These are phyloP conservation scores for Nicotiana knightiana DNA, from an alignment of 257 asterid genomes.

Conservation along the genomic window DNA sequence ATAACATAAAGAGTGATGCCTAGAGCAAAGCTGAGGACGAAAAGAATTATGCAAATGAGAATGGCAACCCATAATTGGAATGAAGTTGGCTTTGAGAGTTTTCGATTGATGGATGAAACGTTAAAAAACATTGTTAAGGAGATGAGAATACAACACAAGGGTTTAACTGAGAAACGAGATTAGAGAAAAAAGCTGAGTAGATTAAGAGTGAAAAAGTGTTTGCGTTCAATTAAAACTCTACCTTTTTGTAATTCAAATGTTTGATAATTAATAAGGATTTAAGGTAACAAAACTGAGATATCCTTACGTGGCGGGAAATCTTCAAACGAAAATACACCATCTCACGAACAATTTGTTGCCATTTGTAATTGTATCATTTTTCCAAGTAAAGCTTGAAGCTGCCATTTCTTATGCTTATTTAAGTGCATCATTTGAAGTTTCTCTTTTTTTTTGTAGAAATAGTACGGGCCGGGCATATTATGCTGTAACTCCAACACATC, in stretches of 20 bases:
- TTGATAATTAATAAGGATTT: neutral
- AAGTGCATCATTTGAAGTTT: neutral
- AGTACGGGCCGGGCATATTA: too few species aligned
- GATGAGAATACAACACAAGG: neutral
- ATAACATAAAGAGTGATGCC: conserved; percentile 10
- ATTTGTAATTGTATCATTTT: neutral
- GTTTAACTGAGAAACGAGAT: neutral
- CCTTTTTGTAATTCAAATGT: neutral
- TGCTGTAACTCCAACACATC: too few species aligned
- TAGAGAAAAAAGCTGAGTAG: neutral
- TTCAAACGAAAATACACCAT: too few species aligned
- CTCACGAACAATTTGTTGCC: too few species aligned
- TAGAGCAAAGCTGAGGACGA: conserved; percentile 9
- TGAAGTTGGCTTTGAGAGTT: conserved; percentile 28
- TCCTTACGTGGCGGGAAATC: too few species aligned
- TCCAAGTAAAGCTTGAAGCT: neutral
- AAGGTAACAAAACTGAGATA: neutral
- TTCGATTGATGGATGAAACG: conserved; percentile 17
- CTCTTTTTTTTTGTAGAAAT: too few species aligned
- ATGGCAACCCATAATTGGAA: conserved; percentile 34
- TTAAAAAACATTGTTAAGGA: conserved; percentile 12
- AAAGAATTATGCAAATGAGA: conserved; percentile 16
- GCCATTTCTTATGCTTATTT: neutral
- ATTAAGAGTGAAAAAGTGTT: neutral
- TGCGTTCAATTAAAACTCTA: conserved; percentile 10